Conservation (phyloP, 495 filamentous ascomycete genomes). For the Ramalina intermedia region DNA sequence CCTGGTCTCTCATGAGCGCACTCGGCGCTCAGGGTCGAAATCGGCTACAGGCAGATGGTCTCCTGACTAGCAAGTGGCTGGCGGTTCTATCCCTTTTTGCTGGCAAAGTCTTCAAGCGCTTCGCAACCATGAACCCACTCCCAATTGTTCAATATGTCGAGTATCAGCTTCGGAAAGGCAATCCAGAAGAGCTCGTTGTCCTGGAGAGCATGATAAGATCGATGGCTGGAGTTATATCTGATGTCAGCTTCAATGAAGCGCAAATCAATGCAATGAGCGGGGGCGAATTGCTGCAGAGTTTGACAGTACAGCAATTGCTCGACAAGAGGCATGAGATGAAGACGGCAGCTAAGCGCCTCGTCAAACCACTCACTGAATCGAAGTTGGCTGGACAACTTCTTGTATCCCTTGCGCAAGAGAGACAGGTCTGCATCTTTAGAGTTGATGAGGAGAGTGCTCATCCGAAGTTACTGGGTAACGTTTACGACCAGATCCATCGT, state of each 20-base stretch:
- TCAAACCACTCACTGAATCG: constrained; percentile 60
- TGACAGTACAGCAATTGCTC: constrained; percentile 59
- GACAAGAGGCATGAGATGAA: constrained; percentile 59
- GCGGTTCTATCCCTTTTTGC: constrained; percentile 72
- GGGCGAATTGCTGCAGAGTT: constrained; percentile 60
- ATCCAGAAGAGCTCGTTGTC: constrained; percentile 75
- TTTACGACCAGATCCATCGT: constrained; percentile 79
- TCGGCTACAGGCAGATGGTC: constrained; percentile 66
- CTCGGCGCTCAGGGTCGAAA: constrained; percentile 61
- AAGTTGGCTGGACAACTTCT: constrained; percentile 63
- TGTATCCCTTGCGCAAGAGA: constrained; percentile 79
- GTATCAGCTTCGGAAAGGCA: constrained; percentile 63
- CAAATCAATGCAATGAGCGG: constrained; percentile 79
- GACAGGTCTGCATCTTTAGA: constrained; percentile 62
- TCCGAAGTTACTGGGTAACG: constrained; percentile 65
- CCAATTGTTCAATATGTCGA: constrained; percentile 84
- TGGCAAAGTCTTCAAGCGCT: constrained; percentile 70
- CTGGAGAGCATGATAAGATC: constrained; percentile 74
- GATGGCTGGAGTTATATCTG: constrained; percentile 84
- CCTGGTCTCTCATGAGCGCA: constrained; percentile 72
- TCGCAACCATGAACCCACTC: constrained; percentile 64
- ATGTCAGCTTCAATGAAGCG: constrained; percentile 69
- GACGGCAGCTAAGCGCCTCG: constrained; percentile 56
- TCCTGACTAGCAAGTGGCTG: constrained; percentile 82
- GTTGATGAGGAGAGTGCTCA: constrained; percentile 51